These are phyloP conservation scores for Penicillium sp. DNA, from an alignment of 2,329 filamentous ascomycete genomes.

Conservation along the genomic window DNA sequence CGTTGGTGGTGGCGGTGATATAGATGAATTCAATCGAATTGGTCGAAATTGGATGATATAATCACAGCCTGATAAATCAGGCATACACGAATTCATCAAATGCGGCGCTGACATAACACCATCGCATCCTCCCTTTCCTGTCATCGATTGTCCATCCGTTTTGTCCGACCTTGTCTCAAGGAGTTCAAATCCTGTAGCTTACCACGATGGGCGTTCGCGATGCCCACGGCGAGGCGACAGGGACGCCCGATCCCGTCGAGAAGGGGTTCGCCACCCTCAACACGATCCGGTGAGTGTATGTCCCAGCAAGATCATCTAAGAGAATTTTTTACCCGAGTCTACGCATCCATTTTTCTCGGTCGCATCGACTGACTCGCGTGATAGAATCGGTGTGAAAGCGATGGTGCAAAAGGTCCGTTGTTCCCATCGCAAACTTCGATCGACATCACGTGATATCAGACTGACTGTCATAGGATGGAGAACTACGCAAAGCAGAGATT, in stretches of 20 bases:
- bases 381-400: conserved; percentile 60
- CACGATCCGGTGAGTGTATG: conserved; percentile 62
- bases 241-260: conserved; percentile 57
- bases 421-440: conserved; percentile 16
- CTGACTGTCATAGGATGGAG: conserved; percentile 56
- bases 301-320: conserved; percentile 3
- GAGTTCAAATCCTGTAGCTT: conserved; percentile 1
- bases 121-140: no score
- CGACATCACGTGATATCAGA: conserved; percentile 31
- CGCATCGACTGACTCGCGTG: conserved; percentile 29
- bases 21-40: no score
- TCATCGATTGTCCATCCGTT: conserved; percentile 9
- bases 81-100: neutral
- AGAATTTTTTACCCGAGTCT: conserved; percentile 3
- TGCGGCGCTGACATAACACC: neutral
- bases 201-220: conserved; percentile 52
- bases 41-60: no score
- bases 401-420: conserved; percentile 62
- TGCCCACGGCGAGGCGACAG: conserved; percentile 48
- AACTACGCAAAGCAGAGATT: conserved; percentile 87
- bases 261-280: conserved; percentile 79
- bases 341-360: conserved; percentile 28
- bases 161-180: conserved; percentile 13
- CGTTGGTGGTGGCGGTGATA: no score
- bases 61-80: no score